A percentile compares a stretch with the other conserved stretches of the same genome.
phyloP scores from a whole-genome alignment of 2,329 filamentous ascomycete species.

The Pestalotiopsis sp. region DNA sequence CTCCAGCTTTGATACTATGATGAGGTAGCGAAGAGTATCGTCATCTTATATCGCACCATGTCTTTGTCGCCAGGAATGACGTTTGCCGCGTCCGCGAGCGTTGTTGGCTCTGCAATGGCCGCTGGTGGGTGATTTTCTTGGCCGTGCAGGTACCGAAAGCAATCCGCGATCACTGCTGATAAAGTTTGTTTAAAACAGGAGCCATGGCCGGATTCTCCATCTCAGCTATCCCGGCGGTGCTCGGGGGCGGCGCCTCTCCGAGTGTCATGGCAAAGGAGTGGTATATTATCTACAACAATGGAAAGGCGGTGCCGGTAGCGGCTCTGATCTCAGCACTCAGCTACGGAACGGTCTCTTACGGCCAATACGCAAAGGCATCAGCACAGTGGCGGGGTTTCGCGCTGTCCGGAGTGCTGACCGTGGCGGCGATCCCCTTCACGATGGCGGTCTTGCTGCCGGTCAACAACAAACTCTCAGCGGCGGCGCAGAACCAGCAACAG shows the following conservation, averaged over 20 bases:
- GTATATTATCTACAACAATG: conserved; percentile 21
- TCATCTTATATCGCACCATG: neutral
- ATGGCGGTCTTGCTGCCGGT: conserved; percentile 20
- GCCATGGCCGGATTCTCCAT: conserved; percentile 20
- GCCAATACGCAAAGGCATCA: conserved; percentile 17
- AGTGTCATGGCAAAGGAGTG: conserved; percentile 26
- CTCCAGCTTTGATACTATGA: neutral
- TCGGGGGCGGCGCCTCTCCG: conserved; percentile 19
- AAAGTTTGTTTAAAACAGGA: conserved; percentile 12
- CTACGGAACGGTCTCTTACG: conserved; percentile 22
- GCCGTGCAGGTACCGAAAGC: neutral
- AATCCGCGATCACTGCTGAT: neutral
- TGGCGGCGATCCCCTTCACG: conserved; percentile 23
- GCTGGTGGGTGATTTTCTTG: conserved; percentile 11
- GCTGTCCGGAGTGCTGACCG: conserved; percentile 20
- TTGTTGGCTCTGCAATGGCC: conserved; percentile 14
- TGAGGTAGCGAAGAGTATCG: neutral
- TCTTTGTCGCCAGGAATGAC: conserved; percentile 10
- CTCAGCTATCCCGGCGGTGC: conserved; percentile 21
- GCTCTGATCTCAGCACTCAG: conserved; percentile 21
- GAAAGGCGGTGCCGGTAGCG: conserved; percentile 19
- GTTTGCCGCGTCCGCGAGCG: conserved; percentile 13
- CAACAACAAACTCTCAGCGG: conserved; percentile 21
- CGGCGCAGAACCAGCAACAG: conserved; percentile 16
- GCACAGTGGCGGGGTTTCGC: conserved; percentile 28